phyloP scores from a whole-genome alignment of 2,329 filamentous ascomycete species.

The Apiospora sp. region DNA sequence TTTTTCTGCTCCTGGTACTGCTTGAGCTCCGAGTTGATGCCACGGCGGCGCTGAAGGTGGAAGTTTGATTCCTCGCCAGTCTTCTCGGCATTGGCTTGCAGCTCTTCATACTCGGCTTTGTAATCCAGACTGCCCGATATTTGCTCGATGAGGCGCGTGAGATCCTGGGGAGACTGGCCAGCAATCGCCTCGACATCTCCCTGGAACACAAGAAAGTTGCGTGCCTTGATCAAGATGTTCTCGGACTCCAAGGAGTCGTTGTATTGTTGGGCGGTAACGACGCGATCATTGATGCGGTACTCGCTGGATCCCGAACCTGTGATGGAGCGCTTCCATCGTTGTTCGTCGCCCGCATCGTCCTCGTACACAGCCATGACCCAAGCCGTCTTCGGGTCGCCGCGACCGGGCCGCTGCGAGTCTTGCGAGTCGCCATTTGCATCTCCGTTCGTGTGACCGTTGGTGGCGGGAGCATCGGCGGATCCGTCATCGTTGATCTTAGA shows the following conservation, averaged over 20 bases:
- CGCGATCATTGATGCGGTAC: conserved; percentile 94
- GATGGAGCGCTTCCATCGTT: conserved; percentile 95
- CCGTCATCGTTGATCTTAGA: conserved; percentile 93
- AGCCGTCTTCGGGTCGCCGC: conserved; percentile 87
- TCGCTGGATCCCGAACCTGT: conserved; percentile 89
- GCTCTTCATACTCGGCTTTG: conserved; percentile 89
- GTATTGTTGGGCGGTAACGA: conserved; percentile 90
- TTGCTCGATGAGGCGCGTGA: conserved; percentile 94
- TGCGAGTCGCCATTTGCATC: conserved; percentile 67
- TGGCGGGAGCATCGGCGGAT: conserved; percentile 66
- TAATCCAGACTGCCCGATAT: conserved; percentile 96
- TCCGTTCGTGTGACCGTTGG: conserved; percentile 69
- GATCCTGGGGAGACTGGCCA: conserved; percentile 90
- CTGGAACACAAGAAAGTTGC: conserved; percentile 98
- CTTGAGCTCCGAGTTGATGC: conserved; percentile 97
- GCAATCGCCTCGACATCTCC: conserved; percentile 98
- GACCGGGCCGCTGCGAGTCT: conserved; percentile 60
- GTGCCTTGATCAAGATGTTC: conserved; percentile 96
- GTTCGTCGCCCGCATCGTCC: conserved; percentile 93
- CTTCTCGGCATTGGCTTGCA: conserved; percentile 87
- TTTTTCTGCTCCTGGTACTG: conserved; percentile 97
- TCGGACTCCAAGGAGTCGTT: conserved; percentile 91
- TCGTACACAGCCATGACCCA: conserved; percentile 99
- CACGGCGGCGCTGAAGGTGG: conserved; percentile 86
- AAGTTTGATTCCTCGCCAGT: conserved; percentile 88